Conservation (phyloP, 192 early-diverging fungal genomes). For the Coemansia sp. region DNA sequence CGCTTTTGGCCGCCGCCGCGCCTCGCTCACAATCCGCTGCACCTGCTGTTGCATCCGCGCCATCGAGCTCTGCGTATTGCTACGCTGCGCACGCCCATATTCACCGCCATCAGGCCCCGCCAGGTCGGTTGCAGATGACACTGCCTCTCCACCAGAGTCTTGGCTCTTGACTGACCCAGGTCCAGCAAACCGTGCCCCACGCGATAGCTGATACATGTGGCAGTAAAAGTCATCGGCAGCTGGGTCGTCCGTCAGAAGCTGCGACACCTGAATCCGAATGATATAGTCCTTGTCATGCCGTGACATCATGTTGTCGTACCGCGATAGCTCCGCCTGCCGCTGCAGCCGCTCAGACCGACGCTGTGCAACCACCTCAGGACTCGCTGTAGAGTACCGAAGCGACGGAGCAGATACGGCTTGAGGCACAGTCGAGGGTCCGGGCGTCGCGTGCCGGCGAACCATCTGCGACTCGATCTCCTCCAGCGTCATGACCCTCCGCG, state of each 20-base stretch:
- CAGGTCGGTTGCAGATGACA: not conserved
- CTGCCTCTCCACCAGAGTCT: too few species aligned
- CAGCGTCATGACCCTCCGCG: conserved; percentile 59
- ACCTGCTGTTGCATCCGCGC: conserved; percentile 91
- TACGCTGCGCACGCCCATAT: conserved; percentile 17
- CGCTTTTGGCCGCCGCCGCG: conserved; percentile 83
- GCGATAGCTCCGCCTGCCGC: conserved; percentile 57
- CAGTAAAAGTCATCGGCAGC: conserved; percentile 95
- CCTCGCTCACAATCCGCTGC: conserved; percentile 91
- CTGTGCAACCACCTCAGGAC: conserved; percentile 22
- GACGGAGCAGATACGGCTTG: not conserved
- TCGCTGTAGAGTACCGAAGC: conserved; percentile 4
- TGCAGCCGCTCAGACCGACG: conserved; percentile 33
- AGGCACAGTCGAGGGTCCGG: not conserved
- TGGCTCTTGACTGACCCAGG: conserved; percentile 3
- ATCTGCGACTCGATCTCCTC: conserved; percentile 71
- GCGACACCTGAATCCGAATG: conserved; percentile 89
- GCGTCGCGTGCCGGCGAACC: conserved; percentile 10
- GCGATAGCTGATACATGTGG: conserved; percentile 81
- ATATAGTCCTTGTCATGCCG: conserved; percentile 93
- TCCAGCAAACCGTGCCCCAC: conserved; percentile 30
- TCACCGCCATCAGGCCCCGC: too few species aligned
- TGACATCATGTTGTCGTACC: conserved; percentile 88
- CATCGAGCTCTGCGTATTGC: conserved; percentile 56
- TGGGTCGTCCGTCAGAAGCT: conserved; percentile 91